phyloP scores from a whole-genome alignment of 2,329 filamentous ascomycete genomes.

The Cadophora luteo-olivacea region DNA sequence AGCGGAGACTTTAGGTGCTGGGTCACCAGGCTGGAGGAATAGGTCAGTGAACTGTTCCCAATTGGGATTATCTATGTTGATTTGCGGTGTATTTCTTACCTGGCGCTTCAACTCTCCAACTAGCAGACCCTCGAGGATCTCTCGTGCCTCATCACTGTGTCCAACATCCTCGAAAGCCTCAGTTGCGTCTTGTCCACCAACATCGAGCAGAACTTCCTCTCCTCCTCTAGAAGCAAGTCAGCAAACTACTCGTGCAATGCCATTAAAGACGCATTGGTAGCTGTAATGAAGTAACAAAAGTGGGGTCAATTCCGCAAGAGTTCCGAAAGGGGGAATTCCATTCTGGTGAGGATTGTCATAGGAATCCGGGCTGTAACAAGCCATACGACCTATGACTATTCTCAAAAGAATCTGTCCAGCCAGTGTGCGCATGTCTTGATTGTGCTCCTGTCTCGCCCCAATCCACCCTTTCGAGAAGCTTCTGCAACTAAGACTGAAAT shows the following conservation, averaged over 20 bases:
- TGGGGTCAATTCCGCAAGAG: slow-evolving; percentile 19
- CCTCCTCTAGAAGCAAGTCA: slow-evolving; percentile 72
- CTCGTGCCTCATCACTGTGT: slow-evolving; percentile 97
- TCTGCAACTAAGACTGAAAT: slow-evolving; percentile 15
- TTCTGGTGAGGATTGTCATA: background rate
- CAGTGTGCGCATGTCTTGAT: background rate
- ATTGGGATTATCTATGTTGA: too few relatives aligned
- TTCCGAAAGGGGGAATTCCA: slow-evolving; percentile 6
- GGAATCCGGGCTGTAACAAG: background rate
- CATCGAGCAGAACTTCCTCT: slow-evolving; percentile 97
- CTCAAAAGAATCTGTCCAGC: background rate
- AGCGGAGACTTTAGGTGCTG: slow-evolving; percentile 68
- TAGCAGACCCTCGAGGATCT: slow-evolving; percentile 81
- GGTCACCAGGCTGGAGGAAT: slow-evolving; percentile 73
- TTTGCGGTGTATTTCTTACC: slow-evolving; percentile 57
- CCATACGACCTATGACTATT: background rate
- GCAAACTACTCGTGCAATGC: slow-evolving; percentile 4
- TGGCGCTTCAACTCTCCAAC: slow-evolving; percentile 81
- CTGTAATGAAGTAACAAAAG: slow-evolving; percentile 19
- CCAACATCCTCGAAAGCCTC: slow-evolving; percentile 99
- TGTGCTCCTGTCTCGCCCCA: too few relatives aligned
- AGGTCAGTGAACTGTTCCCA: background rate
- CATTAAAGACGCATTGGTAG: background rate
- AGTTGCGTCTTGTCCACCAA: slow-evolving; percentile 93
- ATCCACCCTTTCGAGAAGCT: background rate